Evolutionary conservation across 192 early-diverging fungal genomes (phyloP), one percentile per base, ranked within the genome.

Genomic region (Paraglomus brasilianum): DNA sequence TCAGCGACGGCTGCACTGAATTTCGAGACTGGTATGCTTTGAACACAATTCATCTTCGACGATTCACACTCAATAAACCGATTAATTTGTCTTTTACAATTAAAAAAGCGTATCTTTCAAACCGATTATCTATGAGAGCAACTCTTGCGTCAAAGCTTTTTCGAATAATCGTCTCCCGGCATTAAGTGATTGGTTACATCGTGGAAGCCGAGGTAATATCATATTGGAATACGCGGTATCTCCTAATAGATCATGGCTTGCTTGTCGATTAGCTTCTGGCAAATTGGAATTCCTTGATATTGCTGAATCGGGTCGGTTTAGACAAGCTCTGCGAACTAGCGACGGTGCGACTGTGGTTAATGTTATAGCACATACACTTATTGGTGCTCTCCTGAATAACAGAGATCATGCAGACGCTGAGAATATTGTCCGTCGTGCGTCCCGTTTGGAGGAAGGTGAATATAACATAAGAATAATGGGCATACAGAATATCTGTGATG

Each of bases 391-490:
- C 42, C 19, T 68, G 36, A 68, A 68, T 36, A 68, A 68, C 10
- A 55, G 41, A 11, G 66, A 68, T 14, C 66, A 68, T 43, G 56
- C 51, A n/a, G 66, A 68, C 56, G 30, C 52, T 22, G 66, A 68
- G 43, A 68, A 68, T 55, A 41, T 68, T 5, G 21, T 68, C 41
- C 52, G 41, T 10, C 52, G 56, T 44, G n/a, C 36, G 52, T 13
- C 66, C 8, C 8, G 8, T 52, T 14, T 5, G 36, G 6, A 21
- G 14, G n/a, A 45, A 39, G 66, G 66, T 68, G 44, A 17, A 22
- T 8, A 40, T 39, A 21, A 0, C 0, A 22, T 4, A 17, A 17
- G 2, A 22, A 45, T 45, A 8, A 46, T 46, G 21, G 19, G 30
- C 47, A 61, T 44, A 9, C 11, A 61, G 24, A 22, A 22, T 45